phyloP scores from a whole-genome alignment of 129 eudicot species.

The Lonicera japonica region DNA sequence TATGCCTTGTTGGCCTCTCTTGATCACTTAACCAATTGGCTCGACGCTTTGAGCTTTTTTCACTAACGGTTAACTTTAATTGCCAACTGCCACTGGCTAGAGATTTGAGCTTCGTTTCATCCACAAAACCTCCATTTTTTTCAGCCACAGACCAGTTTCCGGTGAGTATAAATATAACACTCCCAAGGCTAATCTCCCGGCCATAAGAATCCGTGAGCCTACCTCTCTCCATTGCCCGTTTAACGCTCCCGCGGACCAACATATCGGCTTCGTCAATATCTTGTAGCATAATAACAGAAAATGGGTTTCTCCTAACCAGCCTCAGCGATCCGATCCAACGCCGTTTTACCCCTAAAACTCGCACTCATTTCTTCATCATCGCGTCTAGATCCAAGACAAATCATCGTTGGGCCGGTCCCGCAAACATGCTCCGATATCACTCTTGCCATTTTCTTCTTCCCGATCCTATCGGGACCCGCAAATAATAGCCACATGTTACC shows the following conservation, averaged over 20 bases:
- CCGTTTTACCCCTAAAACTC: conserved; percentile 77
- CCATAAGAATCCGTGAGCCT: conserved; percentile 81
- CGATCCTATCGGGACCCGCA: conserved; percentile 82
- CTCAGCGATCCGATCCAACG: conserved; percentile 72
- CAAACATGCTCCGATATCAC: conserved; percentile 69
- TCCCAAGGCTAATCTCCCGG: conserved; percentile 86
- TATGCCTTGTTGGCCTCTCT: conserved; percentile 32
- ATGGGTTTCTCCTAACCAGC: conserved; percentile 78
- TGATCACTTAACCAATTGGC: conserved; percentile 45
- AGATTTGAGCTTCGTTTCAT: conserved; percentile 56
- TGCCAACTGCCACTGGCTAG: conserved; percentile 62
- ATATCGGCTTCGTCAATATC: conserved; percentile 86
- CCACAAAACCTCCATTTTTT: conserved; percentile 27
- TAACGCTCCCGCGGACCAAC: conserved; percentile 67
- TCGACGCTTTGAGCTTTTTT: conserved; percentile 47
- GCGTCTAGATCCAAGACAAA: conserved; percentile 60
- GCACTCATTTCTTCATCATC: conserved; percentile 51
- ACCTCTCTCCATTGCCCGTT: conserved; percentile 84
- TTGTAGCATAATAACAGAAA: conserved; percentile 67
- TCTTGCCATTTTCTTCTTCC: conserved; percentile 80
- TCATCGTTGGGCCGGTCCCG: conserved; percentile 51
- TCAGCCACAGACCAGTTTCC: conserved; percentile 63
- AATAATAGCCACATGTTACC: conserved; percentile 82
- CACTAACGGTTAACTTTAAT: conserved; percentile 47
- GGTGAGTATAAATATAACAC: conserved; percentile 67